Conservation (phyloP, 345 rosid species). For the Geranium brycei region DNA sequence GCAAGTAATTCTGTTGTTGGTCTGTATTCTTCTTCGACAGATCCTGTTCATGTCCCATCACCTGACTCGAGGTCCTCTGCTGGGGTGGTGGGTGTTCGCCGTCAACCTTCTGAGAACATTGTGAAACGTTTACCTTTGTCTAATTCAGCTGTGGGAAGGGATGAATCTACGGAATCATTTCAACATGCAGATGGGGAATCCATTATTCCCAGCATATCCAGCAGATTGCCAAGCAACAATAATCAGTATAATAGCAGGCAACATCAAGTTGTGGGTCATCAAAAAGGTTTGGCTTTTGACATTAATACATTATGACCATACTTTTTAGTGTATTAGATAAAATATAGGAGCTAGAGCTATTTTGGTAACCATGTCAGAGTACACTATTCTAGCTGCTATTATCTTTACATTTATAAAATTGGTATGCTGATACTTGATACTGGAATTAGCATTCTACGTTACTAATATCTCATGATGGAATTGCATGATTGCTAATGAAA, state of each 20-base stretch:
- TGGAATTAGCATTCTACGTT: not conserved
- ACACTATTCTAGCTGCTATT: not conserved
- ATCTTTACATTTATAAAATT: not conserved
- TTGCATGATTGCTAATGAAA: not conserved
- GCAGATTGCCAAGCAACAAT: slow-evolving; percentile 5
- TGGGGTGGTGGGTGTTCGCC: slow-evolving; percentile 63
- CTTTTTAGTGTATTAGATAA: not conserved
- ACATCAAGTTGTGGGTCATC: slow-evolving; percentile 43
- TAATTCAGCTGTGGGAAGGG: slow-evolving; percentile 36
- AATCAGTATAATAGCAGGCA: slow-evolving; percentile 42
- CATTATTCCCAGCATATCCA: not conserved
- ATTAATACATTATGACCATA: not conserved
- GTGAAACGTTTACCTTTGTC: slow-evolving; percentile 34
- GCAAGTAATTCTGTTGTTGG: slow-evolving; percentile 66
- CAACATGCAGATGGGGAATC: slow-evolving; percentile 21
- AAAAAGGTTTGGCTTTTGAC: slow-evolving; percentile 33
- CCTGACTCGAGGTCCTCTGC: slow-evolving; percentile 73
- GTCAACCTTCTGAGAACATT: slow-evolving; percentile 42
- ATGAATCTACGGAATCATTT: slow-evolving; percentile 42
- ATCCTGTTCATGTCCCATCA: slow-evolving; percentile 94
- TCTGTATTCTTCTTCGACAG: slow-evolving; percentile 74
- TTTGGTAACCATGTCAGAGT: not conserved
- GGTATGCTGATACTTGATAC: not conserved
- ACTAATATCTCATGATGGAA: not conserved
- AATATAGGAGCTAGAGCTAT: not conserved